Conservation (phyloP, 306 rosid species). For the Inga oerstediana region DNA sequence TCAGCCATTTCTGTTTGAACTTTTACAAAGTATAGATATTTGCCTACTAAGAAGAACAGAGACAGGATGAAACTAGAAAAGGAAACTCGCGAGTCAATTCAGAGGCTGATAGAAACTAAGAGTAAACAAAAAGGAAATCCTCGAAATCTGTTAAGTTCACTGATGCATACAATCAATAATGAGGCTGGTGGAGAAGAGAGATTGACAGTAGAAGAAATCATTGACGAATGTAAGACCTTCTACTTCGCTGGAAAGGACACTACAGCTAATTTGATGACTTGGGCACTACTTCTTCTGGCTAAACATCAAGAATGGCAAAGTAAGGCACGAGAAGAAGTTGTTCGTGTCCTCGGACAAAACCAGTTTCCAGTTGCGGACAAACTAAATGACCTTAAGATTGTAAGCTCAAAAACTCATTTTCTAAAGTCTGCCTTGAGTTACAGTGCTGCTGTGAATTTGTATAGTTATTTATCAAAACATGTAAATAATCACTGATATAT, state of each 20-base stretch:
- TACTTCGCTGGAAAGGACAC: conserved; percentile 80
- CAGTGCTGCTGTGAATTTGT: not conserved
- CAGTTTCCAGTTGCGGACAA: conserved; percentile 43
- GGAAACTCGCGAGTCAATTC: conserved; percentile 62
- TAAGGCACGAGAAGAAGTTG: conserved; percentile 70
- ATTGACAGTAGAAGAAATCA: conserved; percentile 56
- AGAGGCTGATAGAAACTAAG: conserved; percentile 46
- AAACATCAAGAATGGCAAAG: conserved; percentile 74
- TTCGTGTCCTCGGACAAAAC: conserved; percentile 31
- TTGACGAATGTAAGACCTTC: conserved; percentile 76
- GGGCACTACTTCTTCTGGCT: conserved; percentile 66
- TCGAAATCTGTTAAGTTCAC: conserved; percentile 52
- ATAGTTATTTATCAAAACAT: not conserved
- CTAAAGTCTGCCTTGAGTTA: not conserved
- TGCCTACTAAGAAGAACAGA: conserved; percentile 76
- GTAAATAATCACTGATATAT: not conserved
- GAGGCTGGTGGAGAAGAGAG: conserved; percentile 64
- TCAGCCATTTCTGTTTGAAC: conserved; percentile 3
- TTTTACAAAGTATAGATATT: conserved; percentile 44
- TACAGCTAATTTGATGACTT: conserved; percentile 62
- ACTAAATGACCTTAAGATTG: conserved; percentile 62
- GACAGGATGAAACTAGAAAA: conserved; percentile 70
- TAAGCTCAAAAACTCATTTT: conserved; percentile 38
- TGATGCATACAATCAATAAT: conserved; percentile 60
- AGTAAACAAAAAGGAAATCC: conserved; percentile 34